These are phyloP conservation scores for Anthracocystis panici-leucophaei DNA, from an alignment of 1,284 basidiomycete species.

Conservation along the genomic window DNA sequence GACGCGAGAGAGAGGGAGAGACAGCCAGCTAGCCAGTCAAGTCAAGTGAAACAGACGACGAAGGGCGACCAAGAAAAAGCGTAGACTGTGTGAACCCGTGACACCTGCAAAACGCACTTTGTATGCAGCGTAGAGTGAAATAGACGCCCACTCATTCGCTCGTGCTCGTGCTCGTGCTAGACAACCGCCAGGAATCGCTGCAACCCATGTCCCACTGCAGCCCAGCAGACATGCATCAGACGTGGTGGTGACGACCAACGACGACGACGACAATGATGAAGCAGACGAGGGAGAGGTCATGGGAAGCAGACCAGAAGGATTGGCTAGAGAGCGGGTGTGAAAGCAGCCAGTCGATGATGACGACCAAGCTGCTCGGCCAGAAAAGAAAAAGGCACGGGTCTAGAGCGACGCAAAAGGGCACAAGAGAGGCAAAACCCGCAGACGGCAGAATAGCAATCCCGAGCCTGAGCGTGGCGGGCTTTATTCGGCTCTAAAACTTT, in stretches of 20 bases:
- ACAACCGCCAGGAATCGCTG: not conserved
- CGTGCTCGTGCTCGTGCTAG: conserved; percentile 1
- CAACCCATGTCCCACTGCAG: not conserved
- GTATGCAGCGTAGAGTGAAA: not conserved
- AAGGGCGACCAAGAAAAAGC: not conserved
- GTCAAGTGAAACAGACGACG: not conserved
- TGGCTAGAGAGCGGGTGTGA: conserved; percentile 2
- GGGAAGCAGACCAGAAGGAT: not conserved
- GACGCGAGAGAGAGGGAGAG: not conserved
- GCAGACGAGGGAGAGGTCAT: not conserved
- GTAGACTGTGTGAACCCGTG: conserved; percentile 2
- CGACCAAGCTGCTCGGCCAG: conserved; percentile 9
- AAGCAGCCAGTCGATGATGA: conserved; percentile 12
- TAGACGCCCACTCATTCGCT: conserved; percentile 5
- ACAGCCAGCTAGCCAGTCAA: not conserved
- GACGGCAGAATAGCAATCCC: conserved; percentile 5
- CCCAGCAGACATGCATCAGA: not conserved
- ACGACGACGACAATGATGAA: not conserved
- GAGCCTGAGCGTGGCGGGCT: conserved; percentile 1
- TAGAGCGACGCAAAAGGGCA: not conserved
- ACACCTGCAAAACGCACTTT: not conserved
- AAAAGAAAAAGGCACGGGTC: not conserved
- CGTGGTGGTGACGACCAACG: not conserved
- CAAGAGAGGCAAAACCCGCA: not conserved
- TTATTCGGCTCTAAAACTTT: not conserved